Conservation (phyloP, 2,329 filamentous ascomycete species). For the Aspergillus tanneri region DNA sequence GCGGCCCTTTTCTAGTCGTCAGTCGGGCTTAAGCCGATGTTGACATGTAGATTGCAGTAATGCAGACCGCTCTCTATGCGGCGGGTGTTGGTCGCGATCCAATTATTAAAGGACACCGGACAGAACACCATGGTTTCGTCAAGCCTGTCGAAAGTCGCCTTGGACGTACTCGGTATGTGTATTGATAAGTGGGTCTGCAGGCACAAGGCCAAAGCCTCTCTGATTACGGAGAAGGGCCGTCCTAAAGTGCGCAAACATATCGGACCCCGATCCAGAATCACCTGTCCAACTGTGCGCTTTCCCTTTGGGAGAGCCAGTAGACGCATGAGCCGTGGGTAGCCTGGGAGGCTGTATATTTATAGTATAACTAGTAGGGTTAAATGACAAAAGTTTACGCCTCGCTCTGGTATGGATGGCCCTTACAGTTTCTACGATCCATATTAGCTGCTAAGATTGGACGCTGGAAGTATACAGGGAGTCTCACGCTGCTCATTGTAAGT, state of each 20-base stretch:
- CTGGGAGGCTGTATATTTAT: too few species aligned
- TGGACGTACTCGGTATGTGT: neutral
- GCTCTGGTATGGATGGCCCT: neutral
- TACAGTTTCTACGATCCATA: too few species aligned
- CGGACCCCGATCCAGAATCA: neutral
- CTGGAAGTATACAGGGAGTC: too few species aligned
- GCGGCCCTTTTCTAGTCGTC: neutral
- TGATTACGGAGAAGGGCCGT: neutral
- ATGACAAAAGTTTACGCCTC: too few species aligned
- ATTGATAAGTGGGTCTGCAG: neutral
- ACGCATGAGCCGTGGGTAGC: too few species aligned
- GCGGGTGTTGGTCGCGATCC: neutral
- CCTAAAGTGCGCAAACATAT: neutral
- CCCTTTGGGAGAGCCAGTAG: neutral
- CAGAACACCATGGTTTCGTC: constrained; percentile 2
- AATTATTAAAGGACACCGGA: neutral
- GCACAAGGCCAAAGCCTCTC: neutral
- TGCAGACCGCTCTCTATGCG: neutral
- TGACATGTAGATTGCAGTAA: constrained; percentile 2
- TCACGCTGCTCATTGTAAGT: neutral
- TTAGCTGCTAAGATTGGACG: neutral
- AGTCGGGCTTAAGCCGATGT: neutral
- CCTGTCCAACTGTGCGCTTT: neutral
- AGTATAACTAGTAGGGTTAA: too few species aligned
- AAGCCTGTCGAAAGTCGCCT: neutral